Percentiles rank a stretch among this genome's conserved stretches.
phyloP scores from a whole-genome alignment of 2,329 filamentous ascomycete species.

The Lasiodiplodia sp. region DNA sequence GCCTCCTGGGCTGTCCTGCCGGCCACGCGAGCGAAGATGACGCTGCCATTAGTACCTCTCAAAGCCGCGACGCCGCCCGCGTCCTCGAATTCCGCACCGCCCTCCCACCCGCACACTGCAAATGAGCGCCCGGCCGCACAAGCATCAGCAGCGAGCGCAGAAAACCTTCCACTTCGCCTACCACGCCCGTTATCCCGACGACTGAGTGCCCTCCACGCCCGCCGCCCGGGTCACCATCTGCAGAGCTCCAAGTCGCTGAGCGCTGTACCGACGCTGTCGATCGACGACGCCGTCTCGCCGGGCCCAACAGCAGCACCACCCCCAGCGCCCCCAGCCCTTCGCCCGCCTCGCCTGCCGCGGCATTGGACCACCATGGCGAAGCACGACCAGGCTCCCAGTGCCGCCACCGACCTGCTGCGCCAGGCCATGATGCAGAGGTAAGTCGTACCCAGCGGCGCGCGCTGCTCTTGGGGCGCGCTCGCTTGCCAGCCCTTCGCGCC shows the following conservation, averaged over 20 bases:
- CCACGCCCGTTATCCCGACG: constrained; percentile 36
- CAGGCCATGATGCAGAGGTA: constrained; percentile 67
- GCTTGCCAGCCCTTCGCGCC: constrained; percentile 26
- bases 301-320: constrained; percentile 30
- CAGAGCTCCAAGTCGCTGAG: constrained; percentile 48
- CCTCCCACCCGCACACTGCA: constrained; percentile 25
- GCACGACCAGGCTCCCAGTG: constrained; percentile 51
- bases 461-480: constrained; percentile 15
- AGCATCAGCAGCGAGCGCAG: constrained; percentile 25
- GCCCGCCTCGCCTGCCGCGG: constrained; percentile 24
- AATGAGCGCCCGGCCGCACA: constrained; percentile 25
- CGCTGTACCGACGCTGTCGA: constrained; percentile 55
- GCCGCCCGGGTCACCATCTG: constrained; percentile 20
- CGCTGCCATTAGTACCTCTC: constrained; percentile 25
- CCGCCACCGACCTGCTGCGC: constrained; percentile 63
- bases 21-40: constrained; percentile 24
- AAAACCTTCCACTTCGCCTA: constrained; percentile 29
- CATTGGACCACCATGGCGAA: constrained; percentile 37
- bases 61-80: constrained; percentile 25
- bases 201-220: constrained; percentile 37
- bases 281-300: constrained; percentile 19
- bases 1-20: constrained; percentile 14
- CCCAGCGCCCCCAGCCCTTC: constrained; percentile 30
- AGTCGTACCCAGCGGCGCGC: constrained; percentile 42
- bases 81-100: constrained; percentile 21